Evolutionary conservation across 345 rosid species (phyloP).

Genomic region (Gossypium arboreum): DNA sequence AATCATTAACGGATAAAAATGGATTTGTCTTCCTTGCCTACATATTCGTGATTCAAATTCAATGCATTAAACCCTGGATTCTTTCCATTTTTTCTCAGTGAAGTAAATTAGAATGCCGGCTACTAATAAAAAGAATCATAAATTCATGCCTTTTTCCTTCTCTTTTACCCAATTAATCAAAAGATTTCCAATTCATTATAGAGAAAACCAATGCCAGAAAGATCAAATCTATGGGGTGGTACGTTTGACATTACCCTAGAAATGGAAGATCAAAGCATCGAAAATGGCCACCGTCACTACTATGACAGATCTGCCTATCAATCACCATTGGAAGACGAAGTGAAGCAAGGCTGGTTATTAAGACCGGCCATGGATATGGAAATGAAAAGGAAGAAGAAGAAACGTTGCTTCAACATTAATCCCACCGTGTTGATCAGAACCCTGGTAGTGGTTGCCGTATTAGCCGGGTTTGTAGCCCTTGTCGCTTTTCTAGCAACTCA

Average conservation of each 20-base stretch:
- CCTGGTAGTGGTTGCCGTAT: background rate
- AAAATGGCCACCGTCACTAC: background rate
- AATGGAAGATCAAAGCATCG: background rate
- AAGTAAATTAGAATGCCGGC: background rate
- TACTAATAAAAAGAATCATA: background rate
- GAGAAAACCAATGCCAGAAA: background rate
- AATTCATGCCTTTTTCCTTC: background rate
- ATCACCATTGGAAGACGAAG: conserved; percentile 20
- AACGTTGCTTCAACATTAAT: background rate
- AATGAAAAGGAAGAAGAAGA: conserved; percentile 8
- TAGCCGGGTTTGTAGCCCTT: conserved; percentile 7
- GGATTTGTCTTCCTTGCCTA: background rate
- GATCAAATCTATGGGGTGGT: conserved; percentile 25
- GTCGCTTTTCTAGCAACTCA: background rate
- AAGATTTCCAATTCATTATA: background rate
- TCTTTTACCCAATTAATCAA: background rate
- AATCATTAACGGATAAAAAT: background rate
- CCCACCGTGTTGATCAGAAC: conserved; percentile 13
- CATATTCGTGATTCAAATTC: background rate
- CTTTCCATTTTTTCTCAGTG: background rate
- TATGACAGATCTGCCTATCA: conserved; percentile 7
- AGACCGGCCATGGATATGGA: conserved; percentile 12
- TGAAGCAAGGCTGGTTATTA: conserved; percentile 28
- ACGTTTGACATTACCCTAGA: conserved; percentile 10
- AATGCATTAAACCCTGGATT: background rate